phyloP scores from a whole-genome alignment of 176 grass and related monocot genomes.

The Urochloa ruziziensis region DNA sequence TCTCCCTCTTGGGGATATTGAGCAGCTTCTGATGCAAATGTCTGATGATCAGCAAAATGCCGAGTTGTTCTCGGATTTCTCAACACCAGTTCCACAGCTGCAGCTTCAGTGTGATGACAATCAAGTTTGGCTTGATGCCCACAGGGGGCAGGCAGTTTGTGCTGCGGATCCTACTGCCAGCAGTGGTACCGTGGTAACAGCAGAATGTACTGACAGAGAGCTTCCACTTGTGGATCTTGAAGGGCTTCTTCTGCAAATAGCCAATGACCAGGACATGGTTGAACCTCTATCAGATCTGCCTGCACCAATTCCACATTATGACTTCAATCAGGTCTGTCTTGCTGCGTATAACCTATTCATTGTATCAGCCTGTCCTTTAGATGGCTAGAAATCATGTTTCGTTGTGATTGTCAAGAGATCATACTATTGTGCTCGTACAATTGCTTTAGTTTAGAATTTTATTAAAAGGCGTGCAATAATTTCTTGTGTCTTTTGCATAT shows the following conservation, averaged over 20 bases:
- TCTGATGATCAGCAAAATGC: constrained; percentile 44
- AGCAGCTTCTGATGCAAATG: constrained; percentile 58
- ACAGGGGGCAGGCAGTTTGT: constrained; percentile 8
- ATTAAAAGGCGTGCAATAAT: neutral
- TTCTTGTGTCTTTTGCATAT: neutral
- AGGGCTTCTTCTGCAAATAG: constrained; percentile 52
- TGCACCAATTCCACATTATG: neutral
- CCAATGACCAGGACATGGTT: constrained; percentile 39
- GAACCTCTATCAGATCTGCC: constrained; percentile 18
- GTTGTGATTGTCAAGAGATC: neutral
- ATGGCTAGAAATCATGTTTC: neutral
- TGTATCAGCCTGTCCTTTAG: neutral
- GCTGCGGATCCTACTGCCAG: constrained; percentile 14
- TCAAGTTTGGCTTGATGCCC: constrained; percentile 17
- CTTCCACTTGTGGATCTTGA: no score
- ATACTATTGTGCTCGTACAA: neutral
- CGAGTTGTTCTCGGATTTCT: constrained; percentile 1
- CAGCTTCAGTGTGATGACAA: constrained; percentile 15
- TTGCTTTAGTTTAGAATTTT: neutral
- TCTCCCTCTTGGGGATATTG: constrained; percentile 56
- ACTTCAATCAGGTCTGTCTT: constrained; percentile 22
- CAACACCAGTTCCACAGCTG: constrained; percentile 2
- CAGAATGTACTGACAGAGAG: neutral
- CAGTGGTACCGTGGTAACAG: neutral
- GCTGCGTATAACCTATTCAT: neutral